These are phyloP conservation scores for Barnettozyma californica DNA, from an alignment of 805 yeast genomes.

Conservation along the genomic window DNA sequence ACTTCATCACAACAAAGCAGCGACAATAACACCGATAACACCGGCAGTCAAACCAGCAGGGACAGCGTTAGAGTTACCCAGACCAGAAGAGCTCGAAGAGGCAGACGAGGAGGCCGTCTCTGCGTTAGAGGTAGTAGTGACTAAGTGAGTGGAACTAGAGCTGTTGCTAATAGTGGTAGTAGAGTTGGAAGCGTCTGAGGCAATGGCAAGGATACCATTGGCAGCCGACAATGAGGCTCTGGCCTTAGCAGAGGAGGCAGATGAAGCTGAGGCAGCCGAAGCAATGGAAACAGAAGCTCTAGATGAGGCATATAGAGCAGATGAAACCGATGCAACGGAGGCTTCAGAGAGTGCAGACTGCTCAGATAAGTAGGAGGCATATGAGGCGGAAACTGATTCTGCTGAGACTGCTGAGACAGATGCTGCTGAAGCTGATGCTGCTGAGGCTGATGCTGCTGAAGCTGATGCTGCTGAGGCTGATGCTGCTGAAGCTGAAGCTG, in stretches of 20 bases:
- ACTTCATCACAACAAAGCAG: slow-evolving; percentile 21
- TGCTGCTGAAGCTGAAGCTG: slow-evolving; percentile 16
- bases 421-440: slow-evolving; percentile 16
- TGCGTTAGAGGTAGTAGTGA: slow-evolving; percentile 19
- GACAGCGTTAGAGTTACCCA: slow-evolving; percentile 23
- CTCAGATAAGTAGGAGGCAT: slow-evolving; percentile 17
- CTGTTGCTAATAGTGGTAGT: slow-evolving; percentile 30
- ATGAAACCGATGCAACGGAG: slow-evolving; percentile 16
- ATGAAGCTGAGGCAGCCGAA: slow-evolving; percentile 17
- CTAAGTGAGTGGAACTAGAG: slow-evolving; percentile 14
- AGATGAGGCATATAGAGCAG: slow-evolving; percentile 11
- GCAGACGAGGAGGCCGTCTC: slow-evolving; percentile 18
- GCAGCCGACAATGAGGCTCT: slow-evolving; percentile 16
- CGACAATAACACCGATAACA: slow-evolving; percentile 24
- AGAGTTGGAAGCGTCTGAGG: slow-evolving; percentile 33
- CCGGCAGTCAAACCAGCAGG: slow-evolving; percentile 26
- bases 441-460: slow-evolving; percentile 13
- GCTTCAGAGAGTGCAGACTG: slow-evolving; percentile 9
- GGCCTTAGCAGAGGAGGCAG: slow-evolving; percentile 7
- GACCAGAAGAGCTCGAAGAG: slow-evolving; percentile 23
- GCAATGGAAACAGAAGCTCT: slow-evolving; percentile 17
- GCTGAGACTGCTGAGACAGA: slow-evolving; percentile 14
- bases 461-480: slow-evolving; percentile 14
- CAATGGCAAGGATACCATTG: slow-evolving; percentile 31
- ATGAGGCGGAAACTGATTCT: slow-evolving; percentile 14